Evolutionary conservation across 371 early-diverging fungal genomes (phyloP), one percentile per base, ranked within the genome.

Genomic region (Mucor irregularis): DNA sequence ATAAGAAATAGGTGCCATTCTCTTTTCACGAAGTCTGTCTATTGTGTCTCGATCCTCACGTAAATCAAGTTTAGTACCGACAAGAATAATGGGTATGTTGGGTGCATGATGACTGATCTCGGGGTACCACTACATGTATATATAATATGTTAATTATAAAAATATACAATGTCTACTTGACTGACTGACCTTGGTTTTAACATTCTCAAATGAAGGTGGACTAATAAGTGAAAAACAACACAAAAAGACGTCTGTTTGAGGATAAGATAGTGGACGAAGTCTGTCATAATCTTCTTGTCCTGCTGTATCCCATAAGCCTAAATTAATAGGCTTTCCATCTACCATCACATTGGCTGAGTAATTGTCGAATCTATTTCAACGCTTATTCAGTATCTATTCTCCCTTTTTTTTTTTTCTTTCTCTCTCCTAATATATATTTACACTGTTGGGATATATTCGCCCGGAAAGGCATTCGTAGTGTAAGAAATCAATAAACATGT

Each of bases 301-400:
- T 55, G 97, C 96, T 17, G 97, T 98, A 87, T 98, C 98, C 97
- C 97, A 98, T 44, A 97, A 84, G 39, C 94, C 95, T 17, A 98
- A 76, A 73, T 91, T 93, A 61, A 97, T 92, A 53, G 87, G 89
- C 73, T 90, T 88, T 50, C 94, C 94, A 73, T 96, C 96, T 16
- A 96, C 89, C 86, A 89, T 85, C 35, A 96, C 90, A 75, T 93
- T 93, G 45, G 90, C 90, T 49, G 91, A 92, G 68, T 94, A 93
- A 82, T 95, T 97, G 74, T 97, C 97, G 65, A 97, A 97, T 26
- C 89, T 88, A 80, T 40, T 33, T 16, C 5, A 45, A 22, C 17
- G 4, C 14, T 22, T 34, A 3, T 14, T 48, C 45, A 21, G n/a
- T 9, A 38, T 5, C 16, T 28, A 35, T 19, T 40, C 2, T 43